A percentile compares a stretch with the other conserved stretches of the same genome.
These are phyloP conservation scores for Kokia cookei DNA, from an alignment of 441 rosid genomes.

Conservation along the genomic window DNA sequence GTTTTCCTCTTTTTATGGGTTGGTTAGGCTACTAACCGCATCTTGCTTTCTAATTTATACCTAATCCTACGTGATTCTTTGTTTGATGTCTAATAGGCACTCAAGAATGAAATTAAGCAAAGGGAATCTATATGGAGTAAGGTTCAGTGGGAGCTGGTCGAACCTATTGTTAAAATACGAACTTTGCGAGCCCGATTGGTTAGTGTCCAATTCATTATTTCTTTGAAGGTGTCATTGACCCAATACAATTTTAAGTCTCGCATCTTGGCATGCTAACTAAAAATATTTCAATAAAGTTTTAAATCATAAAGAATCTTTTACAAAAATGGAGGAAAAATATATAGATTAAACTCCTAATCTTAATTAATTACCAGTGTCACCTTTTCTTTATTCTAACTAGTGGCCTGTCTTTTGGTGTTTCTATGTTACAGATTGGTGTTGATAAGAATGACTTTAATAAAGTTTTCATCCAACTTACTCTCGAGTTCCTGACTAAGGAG, in stretches of 20 bases:
- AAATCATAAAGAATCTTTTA: background rate
- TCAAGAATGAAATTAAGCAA: slow-evolving; percentile 79
- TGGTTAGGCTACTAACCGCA: background rate
- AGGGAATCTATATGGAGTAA: slow-evolving; percentile 71
- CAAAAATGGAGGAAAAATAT: background rate
- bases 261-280: background rate
- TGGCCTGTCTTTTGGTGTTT: slow-evolving; percentile 2
- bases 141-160: slow-evolving; percentile 85
- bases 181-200: slow-evolving; percentile 91
- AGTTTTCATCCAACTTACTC: slow-evolving; percentile 76
- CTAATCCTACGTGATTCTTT: background rate
- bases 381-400: slow-evolving; percentile 3
- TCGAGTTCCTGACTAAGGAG: slow-evolving; percentile 85
- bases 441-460: slow-evolving; percentile 66
- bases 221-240: background rate
- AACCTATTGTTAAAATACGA: slow-evolving; percentile 70
- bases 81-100: slow-evolving; percentile 38
- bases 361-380: background rate
- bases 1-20: background rate
- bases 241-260: background rate
- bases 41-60: background rate
- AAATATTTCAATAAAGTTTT: background rate
- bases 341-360: background rate
- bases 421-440: slow-evolving; percentile 62
- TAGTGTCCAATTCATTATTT: slow-evolving; percentile 26